A percentile compares a stretch with the other conserved stretches of the same genome.
Evolutionary conservation across 495 filamentous ascomycete genomes (phyloP).

Genomic region (Rhypophila decipiens): DNA sequence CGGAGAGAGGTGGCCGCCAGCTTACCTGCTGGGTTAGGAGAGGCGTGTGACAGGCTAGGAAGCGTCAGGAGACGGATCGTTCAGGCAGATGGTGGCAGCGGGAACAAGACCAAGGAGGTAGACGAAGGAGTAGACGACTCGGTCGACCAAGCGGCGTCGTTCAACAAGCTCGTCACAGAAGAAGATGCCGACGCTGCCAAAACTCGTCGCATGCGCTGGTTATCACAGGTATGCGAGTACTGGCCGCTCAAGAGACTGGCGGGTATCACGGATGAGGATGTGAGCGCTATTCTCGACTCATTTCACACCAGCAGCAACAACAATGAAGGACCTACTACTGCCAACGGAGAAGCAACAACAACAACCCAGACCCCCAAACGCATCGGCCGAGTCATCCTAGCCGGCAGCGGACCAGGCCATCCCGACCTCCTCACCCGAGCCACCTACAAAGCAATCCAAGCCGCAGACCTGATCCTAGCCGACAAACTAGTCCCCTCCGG

Average conservation of each 20-base stretch:
- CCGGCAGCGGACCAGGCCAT: slow-evolving; percentile 89
- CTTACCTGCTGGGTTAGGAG: slow-evolving; percentile 76
- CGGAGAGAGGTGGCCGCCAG: slow-evolving; percentile 76
- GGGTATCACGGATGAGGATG: slow-evolving; percentile 69
- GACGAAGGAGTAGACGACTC: slow-evolving; percentile 72
- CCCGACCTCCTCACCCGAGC: slow-evolving; percentile 86
- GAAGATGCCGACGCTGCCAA: slow-evolving; percentile 68
- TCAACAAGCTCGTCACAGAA: slow-evolving; percentile 75
- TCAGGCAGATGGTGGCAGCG: slow-evolving; percentile 56
- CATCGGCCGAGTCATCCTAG: slow-evolving; percentile 70
- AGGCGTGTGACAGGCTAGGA: slow-evolving; percentile 71
- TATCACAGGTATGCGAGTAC: slow-evolving; percentile 96
- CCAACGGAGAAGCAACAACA: too few species aligned
- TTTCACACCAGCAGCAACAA: slow-evolving; percentile 37
- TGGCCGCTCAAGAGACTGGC: slow-evolving; percentile 86
- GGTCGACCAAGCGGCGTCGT: slow-evolving; percentile 72
- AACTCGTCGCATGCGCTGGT: slow-evolving; percentile 81
- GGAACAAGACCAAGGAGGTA: slow-evolving; percentile 12
- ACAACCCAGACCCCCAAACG: neutral
- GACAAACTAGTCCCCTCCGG: slow-evolving; percentile 92
- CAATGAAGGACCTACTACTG: neutral
- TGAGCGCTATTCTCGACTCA: slow-evolving; percentile 61
- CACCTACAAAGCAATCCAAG: slow-evolving; percentile 76
- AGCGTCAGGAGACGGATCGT: slow-evolving; percentile 62
- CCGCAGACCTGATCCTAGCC: slow-evolving; percentile 81